Base-by-base conservation (phyloP, 345 rosid species). In the Lepidium aucheri region DNA sequence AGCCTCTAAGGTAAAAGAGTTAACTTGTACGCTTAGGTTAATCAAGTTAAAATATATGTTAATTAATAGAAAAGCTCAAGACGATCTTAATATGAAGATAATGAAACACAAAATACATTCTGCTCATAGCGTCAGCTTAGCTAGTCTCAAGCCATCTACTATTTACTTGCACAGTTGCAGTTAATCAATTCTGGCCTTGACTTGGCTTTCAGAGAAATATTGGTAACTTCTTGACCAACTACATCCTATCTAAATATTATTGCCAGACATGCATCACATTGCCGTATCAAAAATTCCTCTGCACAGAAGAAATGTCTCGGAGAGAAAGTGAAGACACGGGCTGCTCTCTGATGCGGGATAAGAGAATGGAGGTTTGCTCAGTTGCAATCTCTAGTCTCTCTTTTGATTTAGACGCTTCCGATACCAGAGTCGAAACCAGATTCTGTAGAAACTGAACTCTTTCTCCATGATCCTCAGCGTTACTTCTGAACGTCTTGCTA, bases 301-400 rank as follows among this genome's bases (percentile, higher is more conserved):
- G 73, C 20, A 60, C 45, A 30, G 72, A 65, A 59, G 72, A 60
- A 9, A 67, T 67, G 46, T 74, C 69, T 14, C 69, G 28, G 62
- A 60, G 64, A 67, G 68, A 4, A 46, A 60, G 68, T 34, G 76
- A 33, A 35, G 72, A 65, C 80, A 83, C 60, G 8, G 97, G 91
- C 46, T 82, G 94, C 68, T 90, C 97, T 63, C 86, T 81, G 63
- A 93, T 70, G 47, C 87, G 97, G 20, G 97, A 81, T 39, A 90
- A 56, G 20, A 93, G 87, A 42, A 80, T 45, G 14, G 94, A 85
- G 34, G 91, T 83, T 68, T 90, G 85, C 51, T 90, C 96, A 0
- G 86, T 85, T 16, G 94, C 97, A 14, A 87, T 76, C 50, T 89
- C 94, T 46, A 93, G 62, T 76, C 98, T 83, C 67, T 89, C 97